Evolutionary conservation across 139 green algal genomes (phyloP).

Genomic region (Haematococcus lacustris): DNA sequence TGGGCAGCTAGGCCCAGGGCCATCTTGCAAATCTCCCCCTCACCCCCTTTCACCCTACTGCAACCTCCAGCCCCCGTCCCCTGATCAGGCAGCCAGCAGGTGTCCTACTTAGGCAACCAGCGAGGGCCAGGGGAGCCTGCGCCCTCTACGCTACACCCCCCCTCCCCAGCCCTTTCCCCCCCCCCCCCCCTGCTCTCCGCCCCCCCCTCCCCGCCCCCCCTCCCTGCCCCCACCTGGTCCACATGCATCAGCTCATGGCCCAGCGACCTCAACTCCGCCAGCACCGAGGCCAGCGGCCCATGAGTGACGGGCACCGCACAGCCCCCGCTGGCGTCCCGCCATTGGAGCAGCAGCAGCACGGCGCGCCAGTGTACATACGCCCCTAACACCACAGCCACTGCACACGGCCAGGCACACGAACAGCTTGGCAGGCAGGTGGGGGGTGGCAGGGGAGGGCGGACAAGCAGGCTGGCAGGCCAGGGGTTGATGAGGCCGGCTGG

Average conservation of each 20-base stretch:
- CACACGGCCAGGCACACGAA: neutral
- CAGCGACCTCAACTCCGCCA: slow-evolving; percentile 3
- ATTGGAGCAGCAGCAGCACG: slow-evolving; percentile 53
- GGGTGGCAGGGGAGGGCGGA: too few relatives aligned
- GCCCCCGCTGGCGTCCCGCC: slow-evolving; percentile 63
- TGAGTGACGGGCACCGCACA: slow-evolving; percentile 26
- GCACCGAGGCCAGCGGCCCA: neutral
- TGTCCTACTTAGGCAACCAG: neutral
- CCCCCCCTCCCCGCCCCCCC: too few relatives aligned
- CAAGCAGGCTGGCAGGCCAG: too few relatives aligned
- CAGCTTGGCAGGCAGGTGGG: too few relatives aligned
- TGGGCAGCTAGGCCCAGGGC: too few relatives aligned
- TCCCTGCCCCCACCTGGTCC: slow-evolving; percentile 21
- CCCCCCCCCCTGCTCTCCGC: too few relatives aligned
- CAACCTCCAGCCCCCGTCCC: too few relatives aligned
- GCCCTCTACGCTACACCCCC: too few relatives aligned
- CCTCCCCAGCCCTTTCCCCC: too few relatives aligned
- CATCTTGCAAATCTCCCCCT: too few relatives aligned
- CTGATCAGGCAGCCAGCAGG: neutral
- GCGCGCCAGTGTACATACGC: slow-evolving; percentile 42
- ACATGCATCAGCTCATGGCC: slow-evolving; percentile 10
- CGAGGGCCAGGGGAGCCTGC: neutral
- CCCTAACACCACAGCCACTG: slow-evolving; percentile 36
- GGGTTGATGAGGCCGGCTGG: too few relatives aligned
- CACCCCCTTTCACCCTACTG: too few relatives aligned